These are phyloP conservation scores for Flaveria robusta DNA, from an alignment of 129 eudicot genomes.

Conservation along the genomic window DNA sequence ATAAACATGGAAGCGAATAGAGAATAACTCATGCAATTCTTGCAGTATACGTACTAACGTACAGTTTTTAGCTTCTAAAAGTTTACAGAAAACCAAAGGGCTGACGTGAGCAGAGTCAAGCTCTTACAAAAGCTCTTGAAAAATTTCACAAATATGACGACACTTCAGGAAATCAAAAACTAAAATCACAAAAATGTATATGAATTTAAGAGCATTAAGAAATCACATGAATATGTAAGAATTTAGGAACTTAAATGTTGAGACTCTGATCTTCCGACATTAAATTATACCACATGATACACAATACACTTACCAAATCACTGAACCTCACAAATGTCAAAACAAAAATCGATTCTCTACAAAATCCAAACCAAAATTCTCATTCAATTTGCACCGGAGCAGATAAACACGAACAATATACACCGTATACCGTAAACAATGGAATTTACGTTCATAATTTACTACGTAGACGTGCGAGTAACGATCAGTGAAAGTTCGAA, in stretches of 20 bases:
- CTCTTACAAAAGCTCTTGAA: background rate
- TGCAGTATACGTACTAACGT: background rate
- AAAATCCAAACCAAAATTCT: constrained; percentile 6
- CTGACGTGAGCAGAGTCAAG: background rate
- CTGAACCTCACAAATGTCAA: background rate
- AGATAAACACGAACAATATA: background rate
- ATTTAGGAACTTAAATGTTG: background rate
- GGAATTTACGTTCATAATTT: background rate
- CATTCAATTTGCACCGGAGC: background rate
- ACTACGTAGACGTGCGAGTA: background rate
- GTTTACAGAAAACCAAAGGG: background rate
- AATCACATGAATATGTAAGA: background rate
- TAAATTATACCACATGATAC: background rate
- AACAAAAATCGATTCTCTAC: constrained; percentile 1
- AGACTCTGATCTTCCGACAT: background rate
- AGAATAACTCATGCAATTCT: background rate
- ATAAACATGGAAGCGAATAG: background rate
- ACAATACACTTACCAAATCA: background rate
- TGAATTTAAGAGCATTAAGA: background rate
- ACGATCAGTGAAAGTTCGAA: background rate
- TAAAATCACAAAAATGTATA: background rate
- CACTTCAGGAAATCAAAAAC: background rate
- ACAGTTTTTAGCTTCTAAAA: too few species aligned
- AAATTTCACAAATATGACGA: background rate
- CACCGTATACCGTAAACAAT: background rate